A percentile compares a stretch with the other conserved stretches of the same genome.
Evolutionary conservation across 495 filamentous ascomycete species (phyloP).

Genomic region (Pseudoneurospora amorphoporcata): DNA sequence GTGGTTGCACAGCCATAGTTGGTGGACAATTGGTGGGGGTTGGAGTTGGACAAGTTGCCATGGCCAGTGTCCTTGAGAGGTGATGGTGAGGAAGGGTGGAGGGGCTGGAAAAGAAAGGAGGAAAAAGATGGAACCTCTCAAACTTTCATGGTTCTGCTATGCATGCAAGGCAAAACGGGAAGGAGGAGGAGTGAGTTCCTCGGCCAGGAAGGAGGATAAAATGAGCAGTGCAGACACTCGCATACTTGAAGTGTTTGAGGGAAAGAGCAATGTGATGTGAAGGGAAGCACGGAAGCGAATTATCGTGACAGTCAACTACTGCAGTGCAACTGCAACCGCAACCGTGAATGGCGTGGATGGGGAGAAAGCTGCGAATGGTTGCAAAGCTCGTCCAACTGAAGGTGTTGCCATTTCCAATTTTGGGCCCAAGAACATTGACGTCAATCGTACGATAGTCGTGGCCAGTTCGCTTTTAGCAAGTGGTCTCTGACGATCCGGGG

Average conservation of each 20-base stretch:
- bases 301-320: neutral
- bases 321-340: neutral
- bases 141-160: neutral
- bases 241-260: neutral
- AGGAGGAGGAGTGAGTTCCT: neutral
- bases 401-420: neutral
- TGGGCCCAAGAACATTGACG: neutral
- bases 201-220: neutral
- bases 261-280: neutral
- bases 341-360: neutral
- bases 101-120: neutral
- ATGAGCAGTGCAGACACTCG: neutral
- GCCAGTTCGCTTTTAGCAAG: neutral
- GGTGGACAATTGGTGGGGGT: neutral
- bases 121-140: neutral
- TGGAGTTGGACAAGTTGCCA: neutral
- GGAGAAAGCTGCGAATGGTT: neutral
- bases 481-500: neutral
- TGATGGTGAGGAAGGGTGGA: neutral
- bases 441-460: neutral
- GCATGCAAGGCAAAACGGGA: neutral
- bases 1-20: neutral
- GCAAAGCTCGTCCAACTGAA: neutral
- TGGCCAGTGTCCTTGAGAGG: neutral
- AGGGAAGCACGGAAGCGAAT: neutral